Evolutionary conservation across 2,329 filamentous ascomycete species (phyloP), one percentile per base, ranked within the genome.

Genomic region (Claviceps sp.): DNA sequence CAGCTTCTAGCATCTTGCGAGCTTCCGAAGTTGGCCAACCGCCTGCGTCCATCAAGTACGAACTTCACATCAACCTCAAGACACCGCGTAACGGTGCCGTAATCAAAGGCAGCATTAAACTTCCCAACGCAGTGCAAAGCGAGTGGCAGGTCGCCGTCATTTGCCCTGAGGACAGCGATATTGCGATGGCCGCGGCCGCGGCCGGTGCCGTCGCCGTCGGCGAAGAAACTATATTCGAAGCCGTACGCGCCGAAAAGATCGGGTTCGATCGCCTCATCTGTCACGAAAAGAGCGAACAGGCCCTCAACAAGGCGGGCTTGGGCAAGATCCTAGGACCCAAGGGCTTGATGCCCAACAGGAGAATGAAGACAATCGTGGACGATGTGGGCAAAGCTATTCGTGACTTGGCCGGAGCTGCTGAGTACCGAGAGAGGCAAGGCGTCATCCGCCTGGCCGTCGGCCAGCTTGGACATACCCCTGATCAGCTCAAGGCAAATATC

Each of bases 71-170:
- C 60, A 89, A 85, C 63, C 72, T 98, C 56, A 84, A 84, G 62
- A 89, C 91, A 1, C 76, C 81, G 59, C 91, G 90, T 67, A 90
- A 89, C 68, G 89, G 90, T 0, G 85, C 90, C 18, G 82, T 93
- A 8, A 77, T 98, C 58, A 87, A 90, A 57, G 94, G 87, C 71
- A 87, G 88, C 65, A 77, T 98, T 64, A 84, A 85, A 43, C 82
- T 98, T 18, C 93, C 93, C 0, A 85, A 94, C 67, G 85, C 90
- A 4, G 87, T 97, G 58, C 87, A 89, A 67, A 94, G 87, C 56
- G 89, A 95, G 66, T 77, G 89, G 49, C 83, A 84, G 56, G 89
- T 98, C 62, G 93, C 85, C 63, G 93, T 97, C 52, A 87, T 98
- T 59, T 91, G 86, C 65, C 82, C 87, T n/a, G 85, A 91, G 52